Percentiles rank a stretch among this genome's conserved stretches.
Evolutionary conservation across 257 asterid species (phyloP).

Genomic region (Salvia miltiorrhiza): DNA sequence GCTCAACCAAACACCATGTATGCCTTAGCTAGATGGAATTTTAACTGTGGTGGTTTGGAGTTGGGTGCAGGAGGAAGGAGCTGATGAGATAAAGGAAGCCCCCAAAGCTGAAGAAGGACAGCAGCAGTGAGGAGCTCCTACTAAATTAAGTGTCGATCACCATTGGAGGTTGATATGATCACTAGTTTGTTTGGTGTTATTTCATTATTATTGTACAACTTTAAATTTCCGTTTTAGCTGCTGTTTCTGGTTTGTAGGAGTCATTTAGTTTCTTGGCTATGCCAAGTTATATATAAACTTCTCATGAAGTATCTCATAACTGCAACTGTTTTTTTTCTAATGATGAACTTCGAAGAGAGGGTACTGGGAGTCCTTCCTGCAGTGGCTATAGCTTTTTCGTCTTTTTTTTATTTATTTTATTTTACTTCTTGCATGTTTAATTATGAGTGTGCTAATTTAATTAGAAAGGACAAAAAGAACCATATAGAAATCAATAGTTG

Average conservation of each 20-base stretch:
- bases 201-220: background rate
- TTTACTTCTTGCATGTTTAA: too few relatives aligned
- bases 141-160: background rate
- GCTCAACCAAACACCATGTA: too few relatives aligned
- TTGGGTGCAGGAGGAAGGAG: constrained; percentile 17
- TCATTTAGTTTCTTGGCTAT: background rate
- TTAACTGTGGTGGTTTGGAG: too few relatives aligned
- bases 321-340: background rate
- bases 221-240: background rate
- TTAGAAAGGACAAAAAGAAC: too few relatives aligned
- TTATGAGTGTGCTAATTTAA: too few relatives aligned
- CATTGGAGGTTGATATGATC: background rate
- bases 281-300: constrained; percentile 1
- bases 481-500: too few relatives aligned
- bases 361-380: too few relatives aligned
- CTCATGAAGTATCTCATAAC: background rate
- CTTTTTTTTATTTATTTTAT: too few relatives aligned
- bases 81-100: constrained; percentile 11
- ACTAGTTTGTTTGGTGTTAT: background rate
- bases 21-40: too few relatives aligned
- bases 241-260: background rate
- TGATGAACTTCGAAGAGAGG: background rate
- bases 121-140: background rate
- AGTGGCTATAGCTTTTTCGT: too few relatives aligned
- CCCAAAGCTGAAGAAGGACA: constrained; percentile 8